Conservation (phyloP, 2,329 filamentous ascomycete genomes). For the Kalmusia sp. region DNA sequence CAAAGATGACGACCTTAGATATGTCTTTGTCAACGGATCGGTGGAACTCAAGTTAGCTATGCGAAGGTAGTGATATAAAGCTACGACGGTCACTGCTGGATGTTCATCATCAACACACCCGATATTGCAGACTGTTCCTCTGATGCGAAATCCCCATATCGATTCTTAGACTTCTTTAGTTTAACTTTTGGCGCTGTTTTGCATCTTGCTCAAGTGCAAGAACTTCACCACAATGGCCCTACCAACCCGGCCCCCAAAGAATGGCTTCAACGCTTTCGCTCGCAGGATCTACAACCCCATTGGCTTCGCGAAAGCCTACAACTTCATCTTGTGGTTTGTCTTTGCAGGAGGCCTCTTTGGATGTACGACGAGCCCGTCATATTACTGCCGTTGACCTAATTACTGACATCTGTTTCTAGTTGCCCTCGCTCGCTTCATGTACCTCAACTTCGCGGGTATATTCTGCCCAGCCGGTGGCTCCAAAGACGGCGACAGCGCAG, state of each 20-base stretch:
- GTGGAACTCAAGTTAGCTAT: background rate
- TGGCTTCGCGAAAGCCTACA: slow-evolving; percentile 65
- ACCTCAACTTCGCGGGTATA: slow-evolving; percentile 53
- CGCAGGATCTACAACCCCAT: slow-evolving; percentile 45
- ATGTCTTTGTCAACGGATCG: background rate
- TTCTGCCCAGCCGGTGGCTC: slow-evolving; percentile 24
- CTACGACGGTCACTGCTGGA: background rate
- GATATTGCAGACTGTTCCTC: no score
- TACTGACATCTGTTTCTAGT: slow-evolving; percentile 31
- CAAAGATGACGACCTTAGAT: no score
- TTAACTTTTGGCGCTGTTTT: background rate
- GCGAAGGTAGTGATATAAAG: background rate
- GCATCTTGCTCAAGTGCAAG: background rate
- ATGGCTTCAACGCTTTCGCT: slow-evolving; percentile 17
- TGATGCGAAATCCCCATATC: no score
- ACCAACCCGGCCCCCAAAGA: slow-evolving; percentile 15
- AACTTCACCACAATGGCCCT: slow-evolving; percentile 16
- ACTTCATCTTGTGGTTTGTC: slow-evolving; percentile 59
- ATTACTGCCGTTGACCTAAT: background rate
- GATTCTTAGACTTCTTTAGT: no score
- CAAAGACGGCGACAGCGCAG: slow-evolving; percentile 26
- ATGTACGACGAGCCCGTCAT: slow-evolving; percentile 1
- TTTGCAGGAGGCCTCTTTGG: slow-evolving; percentile 14
- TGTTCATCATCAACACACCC: no score
- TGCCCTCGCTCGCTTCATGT: slow-evolving; percentile 56